Evolutionary conservation across 2,329 filamentous ascomycete species (phyloP).

Genomic region (Penicillium sclerotigenum): DNA sequence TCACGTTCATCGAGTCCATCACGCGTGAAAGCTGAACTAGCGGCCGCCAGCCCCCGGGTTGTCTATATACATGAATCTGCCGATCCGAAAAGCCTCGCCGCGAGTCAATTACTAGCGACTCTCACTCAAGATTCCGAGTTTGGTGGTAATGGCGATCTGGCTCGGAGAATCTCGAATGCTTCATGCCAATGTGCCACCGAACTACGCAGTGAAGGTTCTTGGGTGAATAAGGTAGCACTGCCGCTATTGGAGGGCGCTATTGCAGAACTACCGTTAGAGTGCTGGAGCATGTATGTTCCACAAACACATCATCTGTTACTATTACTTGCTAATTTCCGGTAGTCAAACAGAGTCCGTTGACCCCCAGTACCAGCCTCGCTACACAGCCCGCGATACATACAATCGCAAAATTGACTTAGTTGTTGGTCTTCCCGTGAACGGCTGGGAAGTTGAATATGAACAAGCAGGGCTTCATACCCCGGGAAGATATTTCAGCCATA

Average conservation of each 20-base stretch:
- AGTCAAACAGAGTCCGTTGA: not conserved
- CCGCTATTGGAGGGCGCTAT: not conserved
- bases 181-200: not conserved
- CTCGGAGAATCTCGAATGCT: not conserved
- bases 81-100: not conserved
- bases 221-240: not conserved
- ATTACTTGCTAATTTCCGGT: not conserved
- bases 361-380: not conserved
- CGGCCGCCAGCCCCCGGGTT: not conserved
- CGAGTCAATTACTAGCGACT: not conserved
- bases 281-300: not conserved
- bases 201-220: not conserved
- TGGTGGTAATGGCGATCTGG: not conserved
- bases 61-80: not conserved
- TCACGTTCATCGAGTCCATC: not conserved
- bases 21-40: not conserved
- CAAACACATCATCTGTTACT: not conserved
- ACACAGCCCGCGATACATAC: not conserved
- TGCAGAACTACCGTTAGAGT: not conserved
- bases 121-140: not conserved
- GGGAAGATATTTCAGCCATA: not conserved
- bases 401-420: not conserved
- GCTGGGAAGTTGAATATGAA: not conserved
- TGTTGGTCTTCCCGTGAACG: not conserved
- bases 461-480: not conserved